Conservation (phyloP, 495 filamentous ascomycete species). For the Talaromyces ruber region DNA sequence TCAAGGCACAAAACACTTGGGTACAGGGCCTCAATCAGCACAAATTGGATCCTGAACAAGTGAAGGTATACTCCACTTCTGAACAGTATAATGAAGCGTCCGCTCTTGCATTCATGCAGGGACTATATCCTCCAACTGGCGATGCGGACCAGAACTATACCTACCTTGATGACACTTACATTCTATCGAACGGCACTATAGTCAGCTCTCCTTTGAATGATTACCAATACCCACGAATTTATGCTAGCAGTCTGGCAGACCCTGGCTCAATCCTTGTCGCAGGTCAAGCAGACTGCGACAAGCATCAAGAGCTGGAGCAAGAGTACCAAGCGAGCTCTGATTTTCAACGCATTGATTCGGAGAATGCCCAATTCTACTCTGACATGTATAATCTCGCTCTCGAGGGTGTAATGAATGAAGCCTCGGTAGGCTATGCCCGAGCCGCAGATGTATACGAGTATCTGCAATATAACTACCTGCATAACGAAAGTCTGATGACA, state of each 20-base stretch:
- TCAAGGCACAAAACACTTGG: conserved; percentile 20
- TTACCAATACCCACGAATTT: conserved; percentile 64
- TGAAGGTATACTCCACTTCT: conserved; percentile 36
- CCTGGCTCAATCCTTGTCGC: conserved; percentile 49
- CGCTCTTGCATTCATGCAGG: conserved; percentile 71
- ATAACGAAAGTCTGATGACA: conserved; percentile 57
- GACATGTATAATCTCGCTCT: conserved; percentile 31
- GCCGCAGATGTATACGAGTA: conserved; percentile 60
- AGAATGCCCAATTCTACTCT: conserved; percentile 43
- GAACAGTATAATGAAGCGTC: conserved; percentile 47
- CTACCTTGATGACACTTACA: conserved; percentile 21
- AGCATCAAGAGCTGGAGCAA: conserved; percentile 23
- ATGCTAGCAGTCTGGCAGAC: conserved; percentile 40
- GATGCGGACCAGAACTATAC: conserved; percentile 21
- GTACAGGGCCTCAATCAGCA: conserved; percentile 34
- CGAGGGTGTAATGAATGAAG: conserved; percentile 21
- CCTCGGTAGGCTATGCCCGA: conserved; percentile 43
- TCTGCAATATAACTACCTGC: conserved; percentile 62
- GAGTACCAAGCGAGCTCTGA: conserved; percentile 31
- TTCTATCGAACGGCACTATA: conserved; percentile 52
- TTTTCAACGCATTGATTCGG: conserved; percentile 23
- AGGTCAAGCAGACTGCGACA: conserved; percentile 48
- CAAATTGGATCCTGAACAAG: conserved; percentile 35
- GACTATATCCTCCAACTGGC: conserved; percentile 65
- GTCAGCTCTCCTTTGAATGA: conserved; percentile 54